Evolutionary conservation across 176 grass and related monocot species (phyloP), one percentile per base, ranked within the genome.

Genomic region (Oryza punctata): DNA sequence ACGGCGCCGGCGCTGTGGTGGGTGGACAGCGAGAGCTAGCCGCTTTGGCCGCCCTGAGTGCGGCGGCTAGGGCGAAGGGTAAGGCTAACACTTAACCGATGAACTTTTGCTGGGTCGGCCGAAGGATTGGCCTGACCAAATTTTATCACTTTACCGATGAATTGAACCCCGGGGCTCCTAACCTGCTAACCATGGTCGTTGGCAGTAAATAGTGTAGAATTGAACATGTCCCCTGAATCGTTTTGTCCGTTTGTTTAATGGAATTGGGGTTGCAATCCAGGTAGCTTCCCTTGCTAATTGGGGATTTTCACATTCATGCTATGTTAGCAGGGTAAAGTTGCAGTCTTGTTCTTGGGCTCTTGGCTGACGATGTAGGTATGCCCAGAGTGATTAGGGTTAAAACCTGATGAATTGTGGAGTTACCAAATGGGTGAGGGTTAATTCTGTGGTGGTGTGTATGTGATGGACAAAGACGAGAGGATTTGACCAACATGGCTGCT

Each of bases 51-150:
- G 86, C 78, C 86, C 61, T 59, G 67, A 86, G 71, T 37, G 33
- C 81, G 32, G 12, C 68, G 76, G 82, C 24, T 37, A 41, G 67
- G 86, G 86, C 77, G 90, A 82, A 60, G 45, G 82, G 73, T 73
- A 59, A 9, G 67, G 82, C 86, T 76, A 46, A 87, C 66, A 87
- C 26, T 70, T n/a, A n/a, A n/a, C n/a, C n/a, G n/a, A n/a, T n/a
- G n/a, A n/a, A n/a, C n/a, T n/a, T n/a, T n/a, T n/a, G n/a, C n/a
- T n/a, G n/a, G n/a, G n/a, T n/a, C n/a, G n/a, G n/a, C n/a, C n/a
- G n/a, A n/a, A n/a, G n/a, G n/a, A n/a, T n/a, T n/a, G n/a, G n/a
- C n/a, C n/a, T n/a, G n/a, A n/a, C n/a, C n/a, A n/a, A n/a, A n/a
- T n/a, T n/a, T n/a, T n/a, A n/a, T n/a, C n/a, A n/a, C n/a, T n/a